Conservation (phyloP, 2,329 filamentous ascomycete genomes). For the Paraphoma sp. region DNA sequence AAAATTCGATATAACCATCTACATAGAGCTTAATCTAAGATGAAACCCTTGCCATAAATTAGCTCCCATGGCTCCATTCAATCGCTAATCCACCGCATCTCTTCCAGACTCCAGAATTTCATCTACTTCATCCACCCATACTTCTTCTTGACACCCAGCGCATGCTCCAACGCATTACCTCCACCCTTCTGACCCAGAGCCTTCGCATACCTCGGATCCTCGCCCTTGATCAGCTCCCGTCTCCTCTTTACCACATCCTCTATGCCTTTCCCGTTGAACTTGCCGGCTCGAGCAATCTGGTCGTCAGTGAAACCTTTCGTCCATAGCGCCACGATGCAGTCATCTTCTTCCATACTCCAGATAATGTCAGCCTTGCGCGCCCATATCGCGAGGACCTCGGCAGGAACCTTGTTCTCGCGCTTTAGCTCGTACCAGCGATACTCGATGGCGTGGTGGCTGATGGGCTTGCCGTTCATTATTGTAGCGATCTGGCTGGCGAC, state of each 20-base stretch:
- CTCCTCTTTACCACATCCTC: not conserved
- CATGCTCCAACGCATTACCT: not conserved
- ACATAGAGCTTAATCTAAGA: too few relatives aligned
- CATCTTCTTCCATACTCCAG: not conserved
- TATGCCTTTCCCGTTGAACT: not conserved
- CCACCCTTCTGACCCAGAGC: not conserved
- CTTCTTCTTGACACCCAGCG: not conserved
- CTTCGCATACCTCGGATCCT: not conserved
- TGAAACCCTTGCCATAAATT: too few relatives aligned
- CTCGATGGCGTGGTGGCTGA: not conserved
- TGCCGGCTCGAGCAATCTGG: not conserved
- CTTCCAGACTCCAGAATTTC: too few relatives aligned
- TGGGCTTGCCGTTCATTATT: not conserved
- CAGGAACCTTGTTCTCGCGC: not conserved
- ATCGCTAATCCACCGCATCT: too few relatives aligned
- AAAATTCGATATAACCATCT: too few relatives aligned
- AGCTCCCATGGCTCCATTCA: too few relatives aligned
- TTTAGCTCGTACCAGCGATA: not conserved
- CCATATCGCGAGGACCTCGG: not conserved
- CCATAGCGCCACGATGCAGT: not conserved
- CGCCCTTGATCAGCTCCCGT: not conserved
- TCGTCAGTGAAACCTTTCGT: not conserved
- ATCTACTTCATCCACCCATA: conserved; percentile 1
- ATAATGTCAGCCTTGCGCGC: not conserved
- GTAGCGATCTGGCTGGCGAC: not conserved